These are phyloP conservation scores for Leccinum longicurvipes DNA, from an alignment of 768 basidiomycete species.

Conservation along the genomic window DNA sequence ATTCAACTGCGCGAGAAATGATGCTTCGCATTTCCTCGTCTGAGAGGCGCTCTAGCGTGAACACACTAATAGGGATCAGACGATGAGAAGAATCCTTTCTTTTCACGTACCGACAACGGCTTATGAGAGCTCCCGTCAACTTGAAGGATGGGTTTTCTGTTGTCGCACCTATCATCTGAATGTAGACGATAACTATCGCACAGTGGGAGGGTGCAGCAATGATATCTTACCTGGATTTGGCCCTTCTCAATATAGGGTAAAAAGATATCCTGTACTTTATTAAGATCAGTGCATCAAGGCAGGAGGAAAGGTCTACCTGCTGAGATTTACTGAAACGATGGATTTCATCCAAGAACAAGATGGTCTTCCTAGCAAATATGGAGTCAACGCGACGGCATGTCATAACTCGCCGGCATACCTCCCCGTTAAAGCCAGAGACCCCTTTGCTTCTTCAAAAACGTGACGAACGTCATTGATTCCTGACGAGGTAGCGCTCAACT, in stretches of 20 bases:
- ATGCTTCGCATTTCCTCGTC: conserved; percentile 59
- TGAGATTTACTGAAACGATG: conserved; percentile 75
- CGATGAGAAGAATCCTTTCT: neutral
- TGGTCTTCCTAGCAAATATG: conserved; percentile 49
- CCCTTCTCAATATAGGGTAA: conserved; percentile 81
- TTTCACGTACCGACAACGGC: conserved; percentile 64
- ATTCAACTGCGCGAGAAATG: conserved; percentile 50
- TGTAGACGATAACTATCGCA: neutral
- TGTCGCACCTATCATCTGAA: conserved; percentile 73
- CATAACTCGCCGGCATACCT: conserved; percentile 37
- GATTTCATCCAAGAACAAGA: conserved; percentile 82
- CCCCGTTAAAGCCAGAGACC: conserved; percentile 58
- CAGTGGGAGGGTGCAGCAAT: neutral
- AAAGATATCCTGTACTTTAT: conserved; percentile 60
- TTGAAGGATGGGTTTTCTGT: conserved; percentile 91
- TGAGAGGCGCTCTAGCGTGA: conserved; percentile 65
- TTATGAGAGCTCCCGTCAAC: conserved; percentile 65
- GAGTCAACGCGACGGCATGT: neutral
- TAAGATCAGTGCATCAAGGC: conserved; percentile 5
- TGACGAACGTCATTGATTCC: conserved; percentile 67
- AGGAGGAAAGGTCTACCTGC: conserved; percentile 41
- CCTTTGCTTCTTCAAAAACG: conserved; percentile 76
- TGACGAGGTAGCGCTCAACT: conserved; percentile 70
- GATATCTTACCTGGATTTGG: conserved; percentile 51
- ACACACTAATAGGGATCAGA: conserved; percentile 51